Conservation (phyloP, 768 basidiomycete species). For the Kwoniella dendrophila region DNA sequence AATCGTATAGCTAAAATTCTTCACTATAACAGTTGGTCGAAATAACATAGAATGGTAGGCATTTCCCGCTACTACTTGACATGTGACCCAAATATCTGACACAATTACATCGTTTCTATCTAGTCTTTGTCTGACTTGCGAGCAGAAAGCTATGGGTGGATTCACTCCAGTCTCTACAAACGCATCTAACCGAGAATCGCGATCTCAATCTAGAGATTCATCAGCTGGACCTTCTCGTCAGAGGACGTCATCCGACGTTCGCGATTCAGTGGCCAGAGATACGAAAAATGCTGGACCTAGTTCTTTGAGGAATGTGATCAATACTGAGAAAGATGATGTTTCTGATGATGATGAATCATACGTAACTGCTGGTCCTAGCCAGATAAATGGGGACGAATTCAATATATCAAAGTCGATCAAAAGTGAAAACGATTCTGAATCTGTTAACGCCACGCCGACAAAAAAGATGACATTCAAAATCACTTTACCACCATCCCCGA, state of each 20-base stretch:
- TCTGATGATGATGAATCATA: slow-evolving; percentile 6
- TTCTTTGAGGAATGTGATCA: slow-evolving; percentile 17
- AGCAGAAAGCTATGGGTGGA: slow-evolving; percentile 33
- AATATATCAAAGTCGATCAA: slow-evolving; percentile 3
- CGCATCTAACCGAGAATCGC: slow-evolving; percentile 6
- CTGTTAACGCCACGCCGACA: slow-evolving; percentile 9
- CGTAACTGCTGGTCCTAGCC: neutral
- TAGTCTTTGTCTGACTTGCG: slow-evolving; percentile 51
- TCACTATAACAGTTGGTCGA: slow-evolving; percentile 36
- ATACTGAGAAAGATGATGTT: neutral
- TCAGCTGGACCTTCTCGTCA: slow-evolving; percentile 22
- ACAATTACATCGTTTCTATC: too few species aligned
- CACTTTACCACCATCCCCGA: slow-evolving; percentile 11
- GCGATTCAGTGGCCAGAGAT: slow-evolving; percentile 8
- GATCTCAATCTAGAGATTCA: slow-evolving; percentile 16
- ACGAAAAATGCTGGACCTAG: slow-evolving; percentile 11
- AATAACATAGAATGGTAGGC: slow-evolving; percentile 49
- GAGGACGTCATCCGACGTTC: neutral
- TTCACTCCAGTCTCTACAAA: slow-evolving; percentile 33
- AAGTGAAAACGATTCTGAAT: neutral
- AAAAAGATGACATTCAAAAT: slow-evolving; percentile 6
- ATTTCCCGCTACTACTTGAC: neutral
- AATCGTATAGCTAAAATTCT: neutral
- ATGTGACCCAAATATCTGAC: slow-evolving; percentile 7
- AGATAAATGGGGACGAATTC: slow-evolving; percentile 1